phyloP scores from a whole-genome alignment of 768 basidiomycete genomes.

The Boletus sensibilis region DNA sequence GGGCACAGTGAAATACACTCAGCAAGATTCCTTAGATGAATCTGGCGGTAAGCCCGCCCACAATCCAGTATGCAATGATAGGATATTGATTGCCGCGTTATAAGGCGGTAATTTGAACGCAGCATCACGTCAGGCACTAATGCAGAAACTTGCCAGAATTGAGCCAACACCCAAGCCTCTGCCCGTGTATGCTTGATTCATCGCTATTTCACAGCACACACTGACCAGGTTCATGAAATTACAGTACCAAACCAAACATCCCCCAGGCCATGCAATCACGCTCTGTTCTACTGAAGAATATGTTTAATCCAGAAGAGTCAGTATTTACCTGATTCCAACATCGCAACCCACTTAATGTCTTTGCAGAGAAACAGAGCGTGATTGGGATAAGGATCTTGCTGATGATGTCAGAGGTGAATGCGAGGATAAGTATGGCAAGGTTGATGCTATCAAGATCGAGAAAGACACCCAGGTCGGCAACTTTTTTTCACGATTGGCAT shows the following conservation, averaged over 20 bases:
- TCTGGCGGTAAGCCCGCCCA: slow-evolving; percentile 61
- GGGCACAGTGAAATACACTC: slow-evolving; percentile 71
- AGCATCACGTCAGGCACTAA: slow-evolving; percentile 97
- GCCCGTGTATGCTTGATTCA: slow-evolving; percentile 51
- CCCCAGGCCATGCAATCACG: slow-evolving; percentile 86
- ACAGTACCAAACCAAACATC: slow-evolving; percentile 73
- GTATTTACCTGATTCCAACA: slow-evolving; percentile 28
- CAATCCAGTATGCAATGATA: background rate
- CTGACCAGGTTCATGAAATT: slow-evolving; percentile 16
- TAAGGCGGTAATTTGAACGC: slow-evolving; percentile 96
- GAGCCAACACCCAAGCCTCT: slow-evolving; percentile 62
- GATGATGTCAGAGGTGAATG: slow-evolving; percentile 97
- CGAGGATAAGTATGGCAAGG: slow-evolving; percentile 84
- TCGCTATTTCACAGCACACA: background rate
- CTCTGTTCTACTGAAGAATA: slow-evolving; percentile 87
- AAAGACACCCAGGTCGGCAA: slow-evolving; percentile 83
- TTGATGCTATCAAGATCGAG: slow-evolving; percentile 87
- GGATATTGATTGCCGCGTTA: slow-evolving; percentile 11
- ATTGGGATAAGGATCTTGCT: slow-evolving; percentile 95
- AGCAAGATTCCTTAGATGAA: slow-evolving; percentile 84
- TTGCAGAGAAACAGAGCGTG: slow-evolving; percentile 84
- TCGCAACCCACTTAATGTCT: slow-evolving; percentile 6
- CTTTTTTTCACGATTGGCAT: background rate
- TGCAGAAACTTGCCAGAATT: slow-evolving; percentile 99
- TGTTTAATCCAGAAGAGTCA: slow-evolving; percentile 97